Conservation (phyloP, 371 early-diverging fungal genomes). For the Gilbertella persicaria region DNA sequence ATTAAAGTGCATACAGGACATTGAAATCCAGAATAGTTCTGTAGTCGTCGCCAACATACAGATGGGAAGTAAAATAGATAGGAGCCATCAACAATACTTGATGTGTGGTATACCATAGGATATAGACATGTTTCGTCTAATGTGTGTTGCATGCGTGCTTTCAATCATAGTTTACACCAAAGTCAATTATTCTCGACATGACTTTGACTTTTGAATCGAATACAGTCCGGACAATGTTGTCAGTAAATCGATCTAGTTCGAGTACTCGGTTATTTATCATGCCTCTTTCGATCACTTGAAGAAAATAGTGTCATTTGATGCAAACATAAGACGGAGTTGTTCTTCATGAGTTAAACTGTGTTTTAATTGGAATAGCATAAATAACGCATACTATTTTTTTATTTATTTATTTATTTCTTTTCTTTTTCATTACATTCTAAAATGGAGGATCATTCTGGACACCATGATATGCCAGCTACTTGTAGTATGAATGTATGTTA, state of each 20-base stretch:
- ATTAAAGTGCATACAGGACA: slow-evolving; percentile 75
- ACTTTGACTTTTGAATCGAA: too few species aligned
- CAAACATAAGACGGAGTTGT: too few species aligned
- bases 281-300: too few species aligned
- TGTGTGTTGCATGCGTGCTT: too few species aligned
- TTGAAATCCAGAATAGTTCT: slow-evolving; percentile 68
- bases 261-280: too few species aligned
- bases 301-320: too few species aligned
- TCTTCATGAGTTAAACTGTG: too few species aligned
- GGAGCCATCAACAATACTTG: slow-evolving; percentile 92
- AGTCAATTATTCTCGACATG: too few species aligned
- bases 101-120: slow-evolving; percentile 80
- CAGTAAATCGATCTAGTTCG: too few species aligned
- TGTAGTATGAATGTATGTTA: slow-evolving; percentile 42
- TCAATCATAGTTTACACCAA: too few species aligned
- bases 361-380: background rate
- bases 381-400: background rate
- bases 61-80: slow-evolving; percentile 92
- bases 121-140: too few species aligned
- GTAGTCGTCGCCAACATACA: slow-evolving; percentile 73
- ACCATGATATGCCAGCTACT: slow-evolving; percentile 26
- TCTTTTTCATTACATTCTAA: background rate
- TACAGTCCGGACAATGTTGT: too few species aligned
- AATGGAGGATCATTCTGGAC: slow-evolving; percentile 28
- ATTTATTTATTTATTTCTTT: background rate